These are phyloP conservation scores for Clausena lansium DNA, from an alignment of 345 rosid genomes.

Conservation along the genomic window DNA sequence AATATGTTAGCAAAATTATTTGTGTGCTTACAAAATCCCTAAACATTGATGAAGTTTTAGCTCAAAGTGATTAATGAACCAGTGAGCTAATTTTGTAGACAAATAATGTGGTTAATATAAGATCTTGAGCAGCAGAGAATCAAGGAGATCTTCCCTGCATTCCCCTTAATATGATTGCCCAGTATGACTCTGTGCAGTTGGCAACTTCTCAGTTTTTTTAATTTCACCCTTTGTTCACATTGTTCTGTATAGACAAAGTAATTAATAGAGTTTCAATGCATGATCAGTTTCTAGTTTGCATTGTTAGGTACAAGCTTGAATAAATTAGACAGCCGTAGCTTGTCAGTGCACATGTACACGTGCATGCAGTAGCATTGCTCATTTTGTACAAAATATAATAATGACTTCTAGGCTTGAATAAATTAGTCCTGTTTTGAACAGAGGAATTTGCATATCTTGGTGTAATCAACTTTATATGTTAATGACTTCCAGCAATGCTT, in stretches of 20 bases:
- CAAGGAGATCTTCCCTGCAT: background rate
- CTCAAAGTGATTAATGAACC: background rate
- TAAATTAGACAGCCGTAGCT: background rate
- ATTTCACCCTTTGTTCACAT: background rate
- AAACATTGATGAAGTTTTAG: background rate
- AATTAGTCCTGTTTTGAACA: background rate
- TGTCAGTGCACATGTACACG: background rate
- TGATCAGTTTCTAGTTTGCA: background rate
- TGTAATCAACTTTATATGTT: slow-evolving; percentile 2
- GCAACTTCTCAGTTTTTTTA: background rate
- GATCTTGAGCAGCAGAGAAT: background rate
- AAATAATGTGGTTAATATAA: background rate
- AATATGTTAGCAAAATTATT: background rate
- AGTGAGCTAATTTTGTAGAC: background rate
- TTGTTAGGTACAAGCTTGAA: background rate
- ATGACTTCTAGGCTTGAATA: no score
- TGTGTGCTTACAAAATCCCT: background rate
- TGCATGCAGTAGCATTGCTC: background rate
- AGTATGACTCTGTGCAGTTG: background rate
- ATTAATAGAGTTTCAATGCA: background rate
- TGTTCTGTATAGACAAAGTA: background rate
- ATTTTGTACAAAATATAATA: background rate
- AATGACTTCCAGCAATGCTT: background rate
- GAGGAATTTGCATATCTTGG: background rate
- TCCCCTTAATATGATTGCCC: background rate